Percentiles rank a stretch among this genome's conserved stretches.
Evolutionary conservation across 2,329 filamentous ascomycete genomes (phyloP).

Genomic region (Byssoonygena ceratinophila): DNA sequence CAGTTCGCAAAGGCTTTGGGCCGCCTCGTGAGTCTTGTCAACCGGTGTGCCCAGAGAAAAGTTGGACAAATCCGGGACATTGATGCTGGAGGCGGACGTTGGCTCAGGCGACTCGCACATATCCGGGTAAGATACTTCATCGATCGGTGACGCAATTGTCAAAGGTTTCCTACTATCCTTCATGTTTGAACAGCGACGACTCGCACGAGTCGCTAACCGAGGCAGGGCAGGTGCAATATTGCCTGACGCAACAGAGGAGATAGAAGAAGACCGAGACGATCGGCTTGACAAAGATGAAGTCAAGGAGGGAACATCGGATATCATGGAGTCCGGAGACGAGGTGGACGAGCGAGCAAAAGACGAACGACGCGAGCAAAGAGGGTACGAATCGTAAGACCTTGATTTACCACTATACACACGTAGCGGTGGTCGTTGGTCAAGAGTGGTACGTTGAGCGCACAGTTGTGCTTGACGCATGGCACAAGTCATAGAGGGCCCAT

Average conservation of each 20-base stretch:
- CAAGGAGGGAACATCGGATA: constrained; percentile 49
- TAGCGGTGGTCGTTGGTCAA: constrained; percentile 40
- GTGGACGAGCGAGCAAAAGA: constrained; percentile 42
- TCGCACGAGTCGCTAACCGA: constrained; percentile 33
- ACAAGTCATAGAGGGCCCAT: constrained; percentile 48
- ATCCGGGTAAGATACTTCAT: constrained; percentile 27
- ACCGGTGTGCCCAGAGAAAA: constrained; percentile 27
- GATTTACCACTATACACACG: constrained; percentile 27
- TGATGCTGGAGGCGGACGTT: constrained; percentile 21
- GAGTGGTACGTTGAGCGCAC: constrained; percentile 45
- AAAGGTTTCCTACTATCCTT: constrained; percentile 22
- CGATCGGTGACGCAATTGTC: constrained; percentile 30
- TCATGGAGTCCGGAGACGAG: constrained; percentile 53
- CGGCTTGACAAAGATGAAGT: constrained; percentile 40
- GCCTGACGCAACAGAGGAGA: constrained; percentile 35
- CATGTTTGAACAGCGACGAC: constrained; percentile 29
- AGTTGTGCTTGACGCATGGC: constrained; percentile 50
- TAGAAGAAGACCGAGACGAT: constrained; percentile 43
- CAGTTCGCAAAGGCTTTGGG: constrained; percentile 34
- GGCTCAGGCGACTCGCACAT: constrained; percentile 30
- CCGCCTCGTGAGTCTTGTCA: constrained; percentile 30
- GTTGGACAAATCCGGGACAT: constrained; percentile 28
- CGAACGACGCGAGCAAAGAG: constrained; percentile 38
- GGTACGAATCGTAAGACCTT: constrained; percentile 38
- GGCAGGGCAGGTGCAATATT: constrained; percentile 24